These are phyloP conservation scores for Pharnaceum exiguum DNA, from an alignment of 148 eudicot species.

Conservation along the genomic window DNA sequence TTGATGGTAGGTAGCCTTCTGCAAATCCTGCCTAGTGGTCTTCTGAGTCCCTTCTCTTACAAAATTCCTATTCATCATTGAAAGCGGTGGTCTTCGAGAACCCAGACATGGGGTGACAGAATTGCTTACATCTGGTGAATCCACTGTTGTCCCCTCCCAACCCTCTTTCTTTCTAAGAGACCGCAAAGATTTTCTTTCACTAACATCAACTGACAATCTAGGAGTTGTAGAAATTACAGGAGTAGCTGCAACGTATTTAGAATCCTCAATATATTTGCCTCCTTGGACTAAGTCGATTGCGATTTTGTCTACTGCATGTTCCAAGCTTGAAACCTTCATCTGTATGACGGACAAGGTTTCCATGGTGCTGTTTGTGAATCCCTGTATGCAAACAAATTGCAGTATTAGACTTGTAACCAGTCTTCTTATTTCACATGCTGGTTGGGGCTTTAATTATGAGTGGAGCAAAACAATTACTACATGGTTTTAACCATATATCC, in stretches of 20 bases:
- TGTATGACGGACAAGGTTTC: conserved; percentile 64
- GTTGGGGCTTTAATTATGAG: background rate
- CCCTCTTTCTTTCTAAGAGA: conserved; percentile 28
- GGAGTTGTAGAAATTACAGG: conserved; percentile 63
- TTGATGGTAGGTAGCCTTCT: conserved; percentile 16
- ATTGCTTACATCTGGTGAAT: conserved; percentile 34
- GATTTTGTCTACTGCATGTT: conserved; percentile 54
- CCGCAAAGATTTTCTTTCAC: conserved; percentile 29
- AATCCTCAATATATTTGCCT: conserved; percentile 33
- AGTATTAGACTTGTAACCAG: background rate
- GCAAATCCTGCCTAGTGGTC: conserved; percentile 25
- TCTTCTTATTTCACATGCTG: background rate
- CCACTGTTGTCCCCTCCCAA: conserved; percentile 37
- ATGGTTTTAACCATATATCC: background rate
- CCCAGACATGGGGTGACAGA: conserved; percentile 26
- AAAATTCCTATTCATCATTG: conserved; percentile 36
- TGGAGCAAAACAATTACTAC: background rate
- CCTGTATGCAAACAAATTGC: conserved; percentile 34
- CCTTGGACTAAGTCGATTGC: conserved; percentile 41
- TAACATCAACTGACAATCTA: conserved; percentile 51
- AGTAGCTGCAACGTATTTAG: conserved; percentile 42
- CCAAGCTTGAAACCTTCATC: conserved; percentile 62
- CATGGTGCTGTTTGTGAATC: conserved; percentile 50
- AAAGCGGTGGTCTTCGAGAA: conserved; percentile 33
- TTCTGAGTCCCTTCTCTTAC: conserved; percentile 23